Evolutionary conservation across 2,329 filamentous ascomycete species (phyloP), one percentile per base, ranked within the genome.

Genomic region (Grosmannia serpens): DNA sequence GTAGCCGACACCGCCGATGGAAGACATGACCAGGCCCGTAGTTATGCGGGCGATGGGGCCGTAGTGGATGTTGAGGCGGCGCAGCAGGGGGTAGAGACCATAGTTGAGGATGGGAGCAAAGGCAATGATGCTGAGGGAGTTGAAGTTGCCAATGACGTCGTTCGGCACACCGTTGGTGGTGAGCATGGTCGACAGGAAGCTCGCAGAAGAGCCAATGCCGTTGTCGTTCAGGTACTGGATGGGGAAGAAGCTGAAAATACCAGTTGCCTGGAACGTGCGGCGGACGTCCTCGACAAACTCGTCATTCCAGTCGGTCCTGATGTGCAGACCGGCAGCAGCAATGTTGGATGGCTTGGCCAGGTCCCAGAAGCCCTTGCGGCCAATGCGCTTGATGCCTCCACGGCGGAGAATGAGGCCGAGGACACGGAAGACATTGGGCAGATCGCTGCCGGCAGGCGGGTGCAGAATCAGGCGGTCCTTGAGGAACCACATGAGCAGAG

Each of bases 11-110:
- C 77, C 74, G 49, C 73, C 74, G 20, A 81, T 58, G 1, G 73
- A 72, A 3, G 78, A 78, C 63, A 83, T 65, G 50, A 69, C 65
- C 59, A 82, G 74, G 38, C 80, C 79, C 3, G 76, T 76, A 0
- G 85, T 78, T 66, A 91, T 89, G 71, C 84, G 85, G 73, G 84
- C 88, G 72, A 90, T 85, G n/a, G 87, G 88, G 0, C 80, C 85
- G 71, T 90, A 87, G 60, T 77, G 77, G 67, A 89, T 79, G 60
- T 79, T 80, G n/a, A 74, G 67, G 64, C 80, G 83, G 65, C 84
- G 81, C 53, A 91, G 77, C 26, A 77, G 65, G 0, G 88, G 88
- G 69, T 90, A 91, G 60, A 91, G 67, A 56, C 87, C 53, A 24
- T 75, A 76, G 67, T 91, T 87, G 66, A 83, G 81, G 58, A 91